Evolutionary conservation across 2,329 filamentous ascomycete species (phyloP), one percentile per base, ranked within the genome.

Genomic region (Dactylonectria estremocensis): DNA sequence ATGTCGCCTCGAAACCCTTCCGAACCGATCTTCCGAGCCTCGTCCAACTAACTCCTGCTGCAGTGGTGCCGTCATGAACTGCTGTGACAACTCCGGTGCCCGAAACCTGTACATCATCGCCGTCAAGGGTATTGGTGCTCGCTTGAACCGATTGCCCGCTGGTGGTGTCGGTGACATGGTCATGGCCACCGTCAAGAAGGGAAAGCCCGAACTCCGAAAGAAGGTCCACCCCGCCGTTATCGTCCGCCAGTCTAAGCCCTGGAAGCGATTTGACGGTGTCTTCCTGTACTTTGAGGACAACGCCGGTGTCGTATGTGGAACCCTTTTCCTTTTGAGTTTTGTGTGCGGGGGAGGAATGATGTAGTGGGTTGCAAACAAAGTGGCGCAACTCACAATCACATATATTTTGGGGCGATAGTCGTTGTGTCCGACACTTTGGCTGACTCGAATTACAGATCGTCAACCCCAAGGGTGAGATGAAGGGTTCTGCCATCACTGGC

Each of bases 391-490:
- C 20, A 14, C 33, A 14, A 10, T 13, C 20, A 22, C 33, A 13
- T 28, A n/a, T 13, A 52, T 24, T 20, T 22, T 5, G n/a, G 37
- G 35, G 9, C 22, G 52, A 18, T 24, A 22, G 1, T n/a, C 45
- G 40, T 53, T 31, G 13, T 20, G n/a, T 10, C 35, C 3, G 53
- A 7, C 8, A 65, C 16, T 28, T 35, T 62, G 24, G 76, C 84
- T 87, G 76, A 88, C 78, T 22, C 16, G 2, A 18, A 46, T 49
- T 45, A 35, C 81, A 96, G 93, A 99, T 99, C 82, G 96, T 99
- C 90, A 99, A 99, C 91, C 95, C 95, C 87, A 99, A 99, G 93
- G 96, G 96, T 88, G 96, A 99, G 90, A 99, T 99, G 96, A 99
- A 99, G 93, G 96, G 96, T 83, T 98, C 95, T 76, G 96, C 96